Base-by-base conservation (phyloP, 116 monocot genomes). In the Iris pallida region DNA sequence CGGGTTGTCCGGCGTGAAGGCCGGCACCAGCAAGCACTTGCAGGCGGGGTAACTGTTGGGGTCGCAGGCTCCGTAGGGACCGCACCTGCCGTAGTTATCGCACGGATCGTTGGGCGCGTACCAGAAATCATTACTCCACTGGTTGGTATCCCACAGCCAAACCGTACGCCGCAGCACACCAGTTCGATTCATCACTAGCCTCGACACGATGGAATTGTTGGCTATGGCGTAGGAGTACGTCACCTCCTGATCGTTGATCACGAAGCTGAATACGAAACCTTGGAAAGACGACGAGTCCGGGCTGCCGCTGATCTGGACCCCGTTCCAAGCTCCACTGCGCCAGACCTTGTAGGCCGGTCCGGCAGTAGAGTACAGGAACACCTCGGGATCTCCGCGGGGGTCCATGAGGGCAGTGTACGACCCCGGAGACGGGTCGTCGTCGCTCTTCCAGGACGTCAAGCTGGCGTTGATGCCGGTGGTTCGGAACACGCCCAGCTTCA, bases 261-360 rank as follows among this genome's bases (percentile, higher is more conserved):
- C 48, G 17, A 78, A 66, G 0, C 20, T 8, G 48, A 57, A 75
- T 8, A 1, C 41, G 55, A 83, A 70, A 14, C 48, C 16, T 6
- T 16, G 1, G 16, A 66, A 71, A 3, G 75, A 61, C n/a, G 42
- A 43, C 74, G 75, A 71, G 19, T 78, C 61, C 0, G 82, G 78
- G 10, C 68, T 15, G 10, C 82, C 82, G 40, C 75, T 75, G 57
- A 78, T 61, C 0, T 70, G 44, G 0, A 5, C 12, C 0, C 82
- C 82, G 48, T 66, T 56, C 82, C 82, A 83, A 10, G 82, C 64
- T 45, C 82, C 82, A 0, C 40, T 67, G 2, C 70, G 73, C 47
- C 65, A 83, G 10, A 30, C 19, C 3, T 30, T 30, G 2, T 40
- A 53, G 16, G 0, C 57, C 13, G 18, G 30, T 6, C 45, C 69